A percentile compares a stretch with the other conserved stretches of the same genome.
Conservation (phyloP, 2,329 filamentous ascomycete genomes). For the Diaporthe vexans region DNA sequence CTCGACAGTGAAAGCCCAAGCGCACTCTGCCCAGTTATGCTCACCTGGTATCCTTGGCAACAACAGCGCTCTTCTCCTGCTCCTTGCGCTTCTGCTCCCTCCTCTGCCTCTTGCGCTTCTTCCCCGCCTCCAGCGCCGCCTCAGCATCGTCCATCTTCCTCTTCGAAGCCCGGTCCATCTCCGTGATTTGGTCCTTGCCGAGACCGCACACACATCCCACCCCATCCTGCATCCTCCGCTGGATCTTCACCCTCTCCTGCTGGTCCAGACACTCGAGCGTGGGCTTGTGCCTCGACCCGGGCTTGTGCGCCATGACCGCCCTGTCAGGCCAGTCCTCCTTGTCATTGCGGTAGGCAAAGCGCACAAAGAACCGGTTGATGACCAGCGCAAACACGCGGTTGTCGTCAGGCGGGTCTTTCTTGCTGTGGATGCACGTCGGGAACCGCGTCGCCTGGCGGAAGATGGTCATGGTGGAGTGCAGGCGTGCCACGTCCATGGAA, state of each 20-base stretch:
- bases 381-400: constrained; percentile 26
- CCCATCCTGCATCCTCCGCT: not conserved
- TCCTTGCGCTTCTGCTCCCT: not conserved
- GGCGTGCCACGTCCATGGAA: constrained; percentile 18
- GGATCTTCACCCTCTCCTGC: constrained; percentile 4
- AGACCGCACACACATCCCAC: constrained; percentile 11
- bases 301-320: not conserved
- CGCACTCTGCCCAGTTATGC: not conserved
- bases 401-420: not conserved
- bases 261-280: constrained; percentile 14
- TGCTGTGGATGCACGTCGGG: constrained; percentile 33
- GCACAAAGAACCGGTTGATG: constrained; percentile 25
- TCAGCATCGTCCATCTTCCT: not conserved
- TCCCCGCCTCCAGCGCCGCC: no score
- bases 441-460: constrained; percentile 35
- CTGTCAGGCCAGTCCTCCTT: no score
- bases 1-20: no score
- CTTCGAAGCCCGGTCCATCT: constrained; percentile 16
- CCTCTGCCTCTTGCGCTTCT: not conserved
- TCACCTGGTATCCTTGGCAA: not conserved
- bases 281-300: constrained; percentile 16
- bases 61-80: no score
- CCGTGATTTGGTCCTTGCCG: not conserved
- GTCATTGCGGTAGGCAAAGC: no score
- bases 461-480: constrained; percentile 39